Conservation (phyloP, 305 asterid species). For the Euphrasia arctica region DNA sequence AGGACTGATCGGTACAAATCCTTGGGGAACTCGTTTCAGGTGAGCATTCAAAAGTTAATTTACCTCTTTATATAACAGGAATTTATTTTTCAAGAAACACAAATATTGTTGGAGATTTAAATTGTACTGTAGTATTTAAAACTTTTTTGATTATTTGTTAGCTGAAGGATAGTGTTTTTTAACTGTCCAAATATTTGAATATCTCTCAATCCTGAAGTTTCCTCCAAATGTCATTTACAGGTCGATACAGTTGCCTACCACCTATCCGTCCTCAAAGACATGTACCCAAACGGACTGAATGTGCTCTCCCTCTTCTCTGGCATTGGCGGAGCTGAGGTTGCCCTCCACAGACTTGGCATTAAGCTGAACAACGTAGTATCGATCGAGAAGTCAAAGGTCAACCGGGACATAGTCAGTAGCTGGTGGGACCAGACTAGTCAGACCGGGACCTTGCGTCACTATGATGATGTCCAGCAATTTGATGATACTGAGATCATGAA, state of each 20-base stretch:
- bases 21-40: constrained; percentile 94
- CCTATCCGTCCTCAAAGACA: constrained; percentile 51
- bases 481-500: constrained; percentile 31
- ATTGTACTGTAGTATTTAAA: too few relatives aligned
- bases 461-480: constrained; percentile 46
- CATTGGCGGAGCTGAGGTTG: constrained; percentile 81
- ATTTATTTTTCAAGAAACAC: neutral
- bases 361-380: constrained; percentile 60
- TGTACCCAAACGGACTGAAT: constrained; percentile 60
- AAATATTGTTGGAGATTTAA: neutral
- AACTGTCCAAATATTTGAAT: too few relatives aligned
- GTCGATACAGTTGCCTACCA: constrained; percentile 83
- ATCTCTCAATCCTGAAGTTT: neutral
- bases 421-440: constrained; percentile 81
- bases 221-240: constrained; percentile 24
- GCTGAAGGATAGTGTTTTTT: too few relatives aligned
- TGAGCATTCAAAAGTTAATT: constrained; percentile 17
- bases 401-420: constrained; percentile 53
- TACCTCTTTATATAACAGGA: neutral
- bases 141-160: too few relatives aligned
- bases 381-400: constrained; percentile 54
- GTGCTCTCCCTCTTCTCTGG: constrained; percentile 73
- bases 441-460: constrained; percentile 39
- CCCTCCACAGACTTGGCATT: constrained; percentile 62
- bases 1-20: constrained; percentile 86